These are phyloP conservation scores for Mycena polygramma DNA, from an alignment of 768 basidiomycete species.

Conservation along the genomic window DNA sequence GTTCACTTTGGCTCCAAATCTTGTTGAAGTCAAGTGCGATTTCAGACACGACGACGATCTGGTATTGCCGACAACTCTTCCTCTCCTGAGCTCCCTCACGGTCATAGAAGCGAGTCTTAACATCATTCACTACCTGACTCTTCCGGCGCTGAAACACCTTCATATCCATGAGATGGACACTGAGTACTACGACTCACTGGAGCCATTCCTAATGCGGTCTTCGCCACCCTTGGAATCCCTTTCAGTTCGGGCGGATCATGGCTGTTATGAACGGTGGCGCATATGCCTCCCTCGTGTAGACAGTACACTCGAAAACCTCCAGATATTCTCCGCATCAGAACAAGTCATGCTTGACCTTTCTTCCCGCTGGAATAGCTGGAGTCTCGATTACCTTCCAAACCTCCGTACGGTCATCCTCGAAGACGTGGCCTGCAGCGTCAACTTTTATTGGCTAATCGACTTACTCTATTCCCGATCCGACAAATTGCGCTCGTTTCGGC, in stretches of 20 bases:
- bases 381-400: not conserved
- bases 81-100: not conserved
- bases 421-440: too few relatives aligned
- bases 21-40: not conserved
- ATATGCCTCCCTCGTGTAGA: not conserved
- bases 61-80: not conserved
- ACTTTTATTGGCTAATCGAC: not conserved
- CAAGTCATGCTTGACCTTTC: not conserved
- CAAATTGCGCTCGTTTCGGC: not conserved
- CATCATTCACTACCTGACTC: slow-evolving; percentile 1
- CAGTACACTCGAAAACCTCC: not conserved
- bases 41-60: not conserved
- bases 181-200: not conserved
- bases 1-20: not conserved
- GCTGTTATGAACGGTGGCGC: not conserved
- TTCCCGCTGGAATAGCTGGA: not conserved
- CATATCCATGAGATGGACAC: not conserved
- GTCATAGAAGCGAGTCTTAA: too few relatives aligned
- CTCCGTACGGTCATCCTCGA: not conserved
- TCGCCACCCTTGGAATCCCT: not conserved
- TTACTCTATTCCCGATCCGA: not conserved
- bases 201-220: not conserved
- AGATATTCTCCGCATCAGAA: not conserved
- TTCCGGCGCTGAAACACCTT: not conserved
- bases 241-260: too few relatives aligned